phyloP scores from a whole-genome alignment of 2,329 filamentous ascomycete species.

The Incumbomyces lentus region DNA sequence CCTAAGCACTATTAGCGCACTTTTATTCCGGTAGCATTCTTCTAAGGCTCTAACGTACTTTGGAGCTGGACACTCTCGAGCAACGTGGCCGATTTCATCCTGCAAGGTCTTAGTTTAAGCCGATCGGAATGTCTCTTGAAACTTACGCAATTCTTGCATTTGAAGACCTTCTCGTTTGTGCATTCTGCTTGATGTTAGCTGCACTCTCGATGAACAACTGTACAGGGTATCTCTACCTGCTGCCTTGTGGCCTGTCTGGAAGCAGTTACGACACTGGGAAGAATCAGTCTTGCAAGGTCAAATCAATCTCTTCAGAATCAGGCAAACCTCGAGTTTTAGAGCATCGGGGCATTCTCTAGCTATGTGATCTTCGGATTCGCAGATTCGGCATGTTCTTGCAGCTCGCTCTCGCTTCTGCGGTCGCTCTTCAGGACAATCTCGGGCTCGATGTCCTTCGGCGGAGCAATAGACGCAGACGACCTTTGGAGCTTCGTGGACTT shows the following conservation, averaged over 20 bases:
- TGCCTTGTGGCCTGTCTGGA: background rate
- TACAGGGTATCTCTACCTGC: background rate
- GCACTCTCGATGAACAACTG: conserved; percentile 7
- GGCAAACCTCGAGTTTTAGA: conserved; percentile 32
- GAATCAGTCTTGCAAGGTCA: conserved; percentile 4
- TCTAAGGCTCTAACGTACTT: background rate
- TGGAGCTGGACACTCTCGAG: conserved; percentile 6
- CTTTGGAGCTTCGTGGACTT: conserved; percentile 29
- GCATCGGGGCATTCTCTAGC: conserved; percentile 34
- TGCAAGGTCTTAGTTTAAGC: background rate
- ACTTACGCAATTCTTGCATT: background rate
- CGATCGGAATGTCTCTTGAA: background rate
- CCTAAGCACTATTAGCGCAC: too few species aligned
- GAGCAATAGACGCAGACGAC: conserved; percentile 42
- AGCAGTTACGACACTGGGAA: background rate
- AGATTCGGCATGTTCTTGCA: conserved; percentile 19
- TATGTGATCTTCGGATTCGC: conserved; percentile 24
- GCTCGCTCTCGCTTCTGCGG: conserved; percentile 7
- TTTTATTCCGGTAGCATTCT: too few species aligned
- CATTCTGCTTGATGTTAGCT: background rate
- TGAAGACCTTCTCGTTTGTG: background rate
- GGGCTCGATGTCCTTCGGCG: conserved; percentile 37
- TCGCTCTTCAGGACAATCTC: conserved; percentile 31
- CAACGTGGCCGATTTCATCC: conserved; percentile 3
- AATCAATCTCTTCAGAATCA: conserved; percentile 25